phyloP scores from a whole-genome alignment of 1,284 basidiomycete genomes.

The Ganoderma multipileum region DNA sequence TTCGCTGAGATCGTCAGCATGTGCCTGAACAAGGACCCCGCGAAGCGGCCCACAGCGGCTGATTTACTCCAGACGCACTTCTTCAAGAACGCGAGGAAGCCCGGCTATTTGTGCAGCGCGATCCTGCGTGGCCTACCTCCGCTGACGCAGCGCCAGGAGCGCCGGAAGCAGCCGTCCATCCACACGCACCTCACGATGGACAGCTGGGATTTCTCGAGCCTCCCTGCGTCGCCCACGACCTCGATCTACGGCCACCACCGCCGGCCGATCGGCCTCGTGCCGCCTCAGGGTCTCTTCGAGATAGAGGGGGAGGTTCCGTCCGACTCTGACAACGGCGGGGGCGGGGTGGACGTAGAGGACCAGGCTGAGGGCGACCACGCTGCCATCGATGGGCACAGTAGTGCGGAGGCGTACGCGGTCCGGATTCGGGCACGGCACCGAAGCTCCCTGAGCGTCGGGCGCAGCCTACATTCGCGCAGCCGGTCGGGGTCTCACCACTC shows the following conservation, averaged over 20 bases:
- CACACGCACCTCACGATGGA: constrained; percentile 58
- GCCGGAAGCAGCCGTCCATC: constrained; percentile 51
- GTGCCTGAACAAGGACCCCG: constrained; percentile 87
- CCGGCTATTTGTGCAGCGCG: constrained; percentile 73
- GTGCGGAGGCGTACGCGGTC: constrained; percentile 30
- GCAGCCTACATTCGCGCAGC: constrained; percentile 12
- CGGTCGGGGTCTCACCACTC: constrained; percentile 30
- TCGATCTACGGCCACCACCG: constrained; percentile 33
- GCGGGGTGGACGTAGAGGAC: not conserved
- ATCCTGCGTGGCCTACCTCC: constrained; percentile 80
- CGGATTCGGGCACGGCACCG: constrained; percentile 27
- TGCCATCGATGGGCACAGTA: constrained; percentile 21
- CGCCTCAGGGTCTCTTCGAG: constrained; percentile 26
- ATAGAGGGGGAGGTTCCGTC: constrained; percentile 19
- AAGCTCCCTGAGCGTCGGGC: constrained; percentile 13
- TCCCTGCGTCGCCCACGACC: constrained; percentile 34
- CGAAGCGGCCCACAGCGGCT: constrained; percentile 78
- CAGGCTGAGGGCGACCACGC: constrained; percentile 20
- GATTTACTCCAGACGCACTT: constrained; percentile 83
- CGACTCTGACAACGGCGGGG: not conserved
- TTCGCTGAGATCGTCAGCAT: constrained; percentile 84
- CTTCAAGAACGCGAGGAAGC: constrained; percentile 81
- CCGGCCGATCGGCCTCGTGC: constrained; percentile 21
- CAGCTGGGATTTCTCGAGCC: constrained; percentile 70
- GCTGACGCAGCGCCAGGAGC: constrained; percentile 72